phyloP scores from a whole-genome alignment of 108 stramenopile species.

The Aurantiochytrium sp. region DNA sequence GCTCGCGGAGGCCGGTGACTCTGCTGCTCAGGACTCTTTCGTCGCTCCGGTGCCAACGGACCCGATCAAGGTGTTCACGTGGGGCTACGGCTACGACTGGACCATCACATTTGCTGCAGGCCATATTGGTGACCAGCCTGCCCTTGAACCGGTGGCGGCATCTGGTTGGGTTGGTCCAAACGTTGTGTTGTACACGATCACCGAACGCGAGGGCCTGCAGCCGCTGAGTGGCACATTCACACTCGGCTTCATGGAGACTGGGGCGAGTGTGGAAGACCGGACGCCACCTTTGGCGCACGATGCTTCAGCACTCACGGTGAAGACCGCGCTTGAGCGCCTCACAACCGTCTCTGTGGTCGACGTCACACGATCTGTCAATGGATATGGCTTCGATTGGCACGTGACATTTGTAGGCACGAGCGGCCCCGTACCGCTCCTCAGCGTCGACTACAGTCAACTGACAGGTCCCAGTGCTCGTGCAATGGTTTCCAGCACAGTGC shows the following conservation, averaged over 20 bases:
- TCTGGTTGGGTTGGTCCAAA: slow-evolving; percentile 69
- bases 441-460: slow-evolving; percentile 54
- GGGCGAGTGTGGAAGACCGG: slow-evolving; percentile 23
- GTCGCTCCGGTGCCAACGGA: slow-evolving; percentile 32
- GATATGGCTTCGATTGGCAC: slow-evolving; percentile 70
- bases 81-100: slow-evolving; percentile 73
- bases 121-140: slow-evolving; percentile 60
- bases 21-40: background rate
- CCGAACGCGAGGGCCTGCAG: slow-evolving; percentile 49
- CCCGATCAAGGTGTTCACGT: slow-evolving; percentile 48
- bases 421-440: slow-evolving; percentile 43
- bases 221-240: slow-evolving; percentile 65
- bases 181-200: slow-evolving; percentile 46
- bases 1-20: background rate
- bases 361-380: slow-evolving; percentile 59
- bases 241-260: slow-evolving; percentile 42
- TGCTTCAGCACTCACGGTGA: slow-evolving; percentile 50
- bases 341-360: slow-evolving; percentile 54
- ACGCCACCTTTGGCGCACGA: slow-evolving; percentile 59
- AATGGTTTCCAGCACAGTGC: slow-evolving; percentile 44
- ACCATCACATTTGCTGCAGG: slow-evolving; percentile 52
- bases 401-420: slow-evolving; percentile 61
- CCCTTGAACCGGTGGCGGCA: slow-evolving; percentile 49
- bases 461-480: slow-evolving; percentile 62
- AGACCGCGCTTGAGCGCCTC: slow-evolving; percentile 59